Evolutionary conservation across 108 stramenopile species (phyloP).

Genomic region (Stephanodiscus triporus): DNA sequence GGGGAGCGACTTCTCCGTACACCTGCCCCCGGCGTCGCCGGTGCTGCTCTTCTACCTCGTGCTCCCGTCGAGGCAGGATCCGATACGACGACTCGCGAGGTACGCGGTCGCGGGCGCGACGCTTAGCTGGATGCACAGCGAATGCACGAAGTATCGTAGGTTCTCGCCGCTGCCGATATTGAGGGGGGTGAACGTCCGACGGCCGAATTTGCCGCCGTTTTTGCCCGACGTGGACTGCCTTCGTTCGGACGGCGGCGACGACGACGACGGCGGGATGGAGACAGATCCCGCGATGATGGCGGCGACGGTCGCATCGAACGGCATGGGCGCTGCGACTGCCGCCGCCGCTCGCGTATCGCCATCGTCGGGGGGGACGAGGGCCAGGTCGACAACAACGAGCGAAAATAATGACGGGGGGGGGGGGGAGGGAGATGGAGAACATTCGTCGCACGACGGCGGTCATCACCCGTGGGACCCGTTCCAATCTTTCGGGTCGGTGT

Average conservation of each 20-base stretch:
- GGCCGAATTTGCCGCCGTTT: conserved; percentile 73
- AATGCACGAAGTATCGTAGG: conserved; percentile 62
- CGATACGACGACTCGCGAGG: conserved; percentile 20
- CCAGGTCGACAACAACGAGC: background rate
- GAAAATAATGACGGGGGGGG: conserved; percentile 20
- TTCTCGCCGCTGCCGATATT: conserved; percentile 63
- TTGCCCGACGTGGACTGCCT: conserved; percentile 68
- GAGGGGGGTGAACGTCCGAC: conserved; percentile 45
- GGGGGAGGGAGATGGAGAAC: background rate
- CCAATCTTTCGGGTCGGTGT: conserved; percentile 45
- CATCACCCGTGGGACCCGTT: conserved; percentile 49
- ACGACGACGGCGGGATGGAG: conserved; percentile 3
- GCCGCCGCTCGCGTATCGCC: too few relatives aligned
- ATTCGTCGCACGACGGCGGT: background rate
- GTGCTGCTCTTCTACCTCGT: conserved; percentile 63
- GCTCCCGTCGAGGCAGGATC: conserved; percentile 52
- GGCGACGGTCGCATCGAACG: conserved; percentile 11
- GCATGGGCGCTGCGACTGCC: too few relatives aligned
- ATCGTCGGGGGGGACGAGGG: too few relatives aligned
- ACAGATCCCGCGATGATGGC: background rate
- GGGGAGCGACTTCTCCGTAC: conserved; percentile 67
- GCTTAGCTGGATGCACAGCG: conserved; percentile 73
- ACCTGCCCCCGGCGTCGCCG: conserved; percentile 79
- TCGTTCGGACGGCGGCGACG: background rate
- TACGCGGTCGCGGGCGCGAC: conserved; percentile 54